Base-by-base conservation (phyloP, 371 early-diverging fungal genomes). In the Fennellomyces sp. region DNA sequence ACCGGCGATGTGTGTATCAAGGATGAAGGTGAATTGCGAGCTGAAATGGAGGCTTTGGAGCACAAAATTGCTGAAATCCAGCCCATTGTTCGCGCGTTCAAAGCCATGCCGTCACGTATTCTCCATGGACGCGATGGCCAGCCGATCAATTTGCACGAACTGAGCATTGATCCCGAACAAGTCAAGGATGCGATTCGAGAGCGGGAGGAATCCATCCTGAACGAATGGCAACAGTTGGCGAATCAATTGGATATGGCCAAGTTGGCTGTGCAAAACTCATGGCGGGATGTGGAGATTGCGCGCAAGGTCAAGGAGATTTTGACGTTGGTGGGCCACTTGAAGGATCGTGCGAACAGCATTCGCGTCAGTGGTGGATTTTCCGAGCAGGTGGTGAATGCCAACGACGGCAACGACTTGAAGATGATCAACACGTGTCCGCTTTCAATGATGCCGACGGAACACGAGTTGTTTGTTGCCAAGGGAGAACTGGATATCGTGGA, bases 301-400 rank as follows among this genome's bases (percentile, higher is more conserved):
- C 68, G 76, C n/a, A 70, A 75, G 30, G 66, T 78, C 26, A 83
- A 83, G 57, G 68, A 74, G 0, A 80, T 80, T 13, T 39, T 77
- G 8, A 63, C 56, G n/a, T 69, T 75, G 17, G 69, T 81, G 11
- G 76, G 76, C 25, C 75, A 77, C 27, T 66, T 76, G 33, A 80
- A 74, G 39, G 75, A 80, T 7, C 67, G 76, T 15, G 75, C 65
- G 7, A 63, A 52, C 28, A 66, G 64, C 13, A 65, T 81, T 27
- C 70, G 66, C 7, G 65, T 77, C 35, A 71, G 68, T 33, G 31
- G 54, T 19, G 52, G 33, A 19, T 38, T 54, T 48, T 52, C 59
- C 23, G 59, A 52, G 25, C 41, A 48, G 15, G 25, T 47, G 17
- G 38, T 54, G 11, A 53, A 65, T 26, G 61, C 52, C 7, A 57